Evolutionary conservation across 179 eudicot species (phyloP).

Genomic region (Actinidia polygama): DNA sequence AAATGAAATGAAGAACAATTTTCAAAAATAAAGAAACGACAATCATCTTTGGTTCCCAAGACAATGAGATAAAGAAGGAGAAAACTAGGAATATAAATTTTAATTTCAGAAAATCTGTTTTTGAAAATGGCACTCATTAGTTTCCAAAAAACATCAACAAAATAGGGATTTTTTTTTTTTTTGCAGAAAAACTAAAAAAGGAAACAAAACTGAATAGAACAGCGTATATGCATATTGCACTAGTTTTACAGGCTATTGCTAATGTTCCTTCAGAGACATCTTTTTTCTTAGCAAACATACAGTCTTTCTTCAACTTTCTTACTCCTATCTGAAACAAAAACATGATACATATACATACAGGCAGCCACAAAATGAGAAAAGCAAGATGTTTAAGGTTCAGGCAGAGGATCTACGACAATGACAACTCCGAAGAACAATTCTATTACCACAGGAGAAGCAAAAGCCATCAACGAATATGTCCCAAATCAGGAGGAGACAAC

Average conservation of each 20-base stretch:
- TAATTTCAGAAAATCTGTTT: too few relatives aligned
- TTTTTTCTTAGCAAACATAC: not conserved
- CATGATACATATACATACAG: not conserved
- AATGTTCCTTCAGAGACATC: not conserved
- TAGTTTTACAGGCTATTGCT: not conserved
- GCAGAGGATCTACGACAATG: constrained; percentile 51
- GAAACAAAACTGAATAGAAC: too few relatives aligned
- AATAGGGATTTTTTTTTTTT: too few relatives aligned
- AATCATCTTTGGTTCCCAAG: too few relatives aligned
- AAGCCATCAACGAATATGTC: constrained; percentile 50
- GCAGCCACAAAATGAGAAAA: constrained; percentile 27
- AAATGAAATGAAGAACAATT: not conserved
- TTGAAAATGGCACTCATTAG: too few relatives aligned
- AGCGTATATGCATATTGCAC: too few relatives aligned
- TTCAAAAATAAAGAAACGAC: too few relatives aligned
- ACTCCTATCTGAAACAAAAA: not conserved
- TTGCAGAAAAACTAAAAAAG: too few relatives aligned
- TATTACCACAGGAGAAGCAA: constrained; percentile 32
- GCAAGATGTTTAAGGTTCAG: constrained; percentile 66
- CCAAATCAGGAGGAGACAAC: constrained; percentile 53
- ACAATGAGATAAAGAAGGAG: too few relatives aligned
- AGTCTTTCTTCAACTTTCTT: not conserved
- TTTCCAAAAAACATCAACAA: too few relatives aligned
- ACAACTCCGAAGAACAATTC: constrained; percentile 31
- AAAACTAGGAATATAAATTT: too few relatives aligned